phyloP scores from a whole-genome alignment of 2,329 filamentous ascomycete genomes.

The Plenodomus biglobosus region DNA sequence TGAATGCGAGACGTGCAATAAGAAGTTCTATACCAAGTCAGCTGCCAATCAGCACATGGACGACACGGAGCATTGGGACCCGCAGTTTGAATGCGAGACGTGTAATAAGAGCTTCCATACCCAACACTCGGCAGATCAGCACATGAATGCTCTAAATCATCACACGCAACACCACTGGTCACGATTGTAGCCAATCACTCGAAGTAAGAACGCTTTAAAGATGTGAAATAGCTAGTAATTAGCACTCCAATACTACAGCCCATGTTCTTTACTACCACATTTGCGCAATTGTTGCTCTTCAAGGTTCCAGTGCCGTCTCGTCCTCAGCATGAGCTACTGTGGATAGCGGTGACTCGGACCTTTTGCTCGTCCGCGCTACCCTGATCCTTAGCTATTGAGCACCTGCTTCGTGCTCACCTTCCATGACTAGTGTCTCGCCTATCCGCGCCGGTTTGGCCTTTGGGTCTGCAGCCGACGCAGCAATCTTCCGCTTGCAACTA shows the following conservation, averaged over 20 bases:
- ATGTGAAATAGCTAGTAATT: too few relatives aligned
- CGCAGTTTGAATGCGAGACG: constrained; percentile 3
- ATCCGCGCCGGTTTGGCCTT: constrained; percentile 7
- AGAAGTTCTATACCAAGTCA: constrained; percentile 6
- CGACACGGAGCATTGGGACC: neutral
- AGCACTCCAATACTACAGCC: constrained; percentile 3
- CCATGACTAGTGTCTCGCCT: constrained; percentile 1
- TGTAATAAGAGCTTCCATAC: constrained; percentile 3
- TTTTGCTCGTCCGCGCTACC: neutral
- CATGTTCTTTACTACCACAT: constrained; percentile 7
- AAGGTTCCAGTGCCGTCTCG: constrained; percentile 4
- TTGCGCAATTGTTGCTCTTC: constrained; percentile 7
- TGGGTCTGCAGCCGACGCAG: constrained; percentile 8
- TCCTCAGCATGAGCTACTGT: neutral
- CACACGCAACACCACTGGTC: too few relatives aligned
- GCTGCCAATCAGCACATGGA: constrained; percentile 15
- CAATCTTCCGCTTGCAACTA: constrained; percentile 9
- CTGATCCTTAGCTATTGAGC: neutral
- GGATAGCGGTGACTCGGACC: neutral
- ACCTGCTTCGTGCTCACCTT: constrained; percentile 1
- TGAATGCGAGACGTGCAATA: constrained; percentile 13
- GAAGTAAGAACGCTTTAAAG: neutral
- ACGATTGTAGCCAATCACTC: neutral
- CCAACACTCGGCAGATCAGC: neutral
- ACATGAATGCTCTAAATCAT: constrained; percentile 7